Evolutionary conservation across 768 basidiomycete species (phyloP).

Genomic region (Lactarius psammicola): DNA sequence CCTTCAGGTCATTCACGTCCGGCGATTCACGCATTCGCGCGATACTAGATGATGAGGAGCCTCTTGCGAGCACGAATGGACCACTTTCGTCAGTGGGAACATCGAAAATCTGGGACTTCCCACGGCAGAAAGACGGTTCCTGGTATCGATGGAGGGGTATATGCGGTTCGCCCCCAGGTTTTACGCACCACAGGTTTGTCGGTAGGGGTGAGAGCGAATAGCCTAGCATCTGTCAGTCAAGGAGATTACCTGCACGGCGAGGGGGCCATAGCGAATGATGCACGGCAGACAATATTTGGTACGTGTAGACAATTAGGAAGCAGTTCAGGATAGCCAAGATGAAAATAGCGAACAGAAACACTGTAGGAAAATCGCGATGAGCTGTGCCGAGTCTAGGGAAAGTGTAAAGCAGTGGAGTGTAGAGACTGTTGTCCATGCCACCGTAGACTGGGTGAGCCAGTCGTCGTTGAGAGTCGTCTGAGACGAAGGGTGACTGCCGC

Average conservation of each 20-base stretch:
- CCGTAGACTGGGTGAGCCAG: background rate
- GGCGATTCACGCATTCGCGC: constrained; percentile 8
- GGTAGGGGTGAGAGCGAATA: no score
- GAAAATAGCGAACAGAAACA: background rate
- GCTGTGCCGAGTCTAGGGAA: background rate
- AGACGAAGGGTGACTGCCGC: background rate
- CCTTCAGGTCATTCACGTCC: constrained; percentile 13
- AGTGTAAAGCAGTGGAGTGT: background rate
- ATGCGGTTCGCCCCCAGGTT: background rate
- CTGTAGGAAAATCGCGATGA: background rate
- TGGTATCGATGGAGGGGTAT: no score
- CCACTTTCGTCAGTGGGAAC: constrained; percentile 9
- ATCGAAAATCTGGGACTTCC: constrained; percentile 12
- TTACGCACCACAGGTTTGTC: no score
- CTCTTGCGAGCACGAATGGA: constrained; percentile 3
- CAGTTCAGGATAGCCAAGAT: no score
- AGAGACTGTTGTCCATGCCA: constrained; percentile 1
- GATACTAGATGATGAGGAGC: constrained; percentile 16
- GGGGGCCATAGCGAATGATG: background rate
- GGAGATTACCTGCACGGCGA: background rate
- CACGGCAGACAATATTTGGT: constrained; percentile 10
- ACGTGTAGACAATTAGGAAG: constrained; percentile 1
- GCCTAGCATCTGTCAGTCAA: background rate
- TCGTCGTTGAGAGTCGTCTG: background rate
- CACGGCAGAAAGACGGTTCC: background rate